Conservation (phyloP, 768 basidiomycete genomes). For the Amanita molliuscula region DNA sequence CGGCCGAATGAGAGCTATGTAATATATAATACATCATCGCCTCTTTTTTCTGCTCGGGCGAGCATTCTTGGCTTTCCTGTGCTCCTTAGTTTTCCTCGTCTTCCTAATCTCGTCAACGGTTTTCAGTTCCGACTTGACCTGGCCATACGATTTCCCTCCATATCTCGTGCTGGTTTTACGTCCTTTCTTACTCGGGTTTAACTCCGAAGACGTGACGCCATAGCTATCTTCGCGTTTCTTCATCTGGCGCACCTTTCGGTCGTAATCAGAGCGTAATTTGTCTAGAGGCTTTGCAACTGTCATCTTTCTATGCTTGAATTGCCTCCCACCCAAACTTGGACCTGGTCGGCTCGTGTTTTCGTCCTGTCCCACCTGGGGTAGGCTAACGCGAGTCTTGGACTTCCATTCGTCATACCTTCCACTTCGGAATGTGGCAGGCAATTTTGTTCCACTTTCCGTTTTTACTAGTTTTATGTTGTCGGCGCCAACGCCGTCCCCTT, state of each 20-base stretch:
- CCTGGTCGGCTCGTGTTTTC: constrained; percentile 36
- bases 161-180: constrained; percentile 37
- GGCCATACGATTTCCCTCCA: constrained; percentile 49
- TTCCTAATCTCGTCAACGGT: constrained; percentile 82
- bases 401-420: constrained; percentile 97
- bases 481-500: constrained; percentile 75
- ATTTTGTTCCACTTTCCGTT: constrained; percentile 83
- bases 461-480: constrained; percentile 92
- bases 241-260: constrained; percentile 54
- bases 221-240: constrained; percentile 42
- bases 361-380: constrained; percentile 78
- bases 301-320: constrained; percentile 66
- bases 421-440: constrained; percentile 88
- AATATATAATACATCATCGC: constrained; percentile 20
- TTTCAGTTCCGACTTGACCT: constrained; percentile 78
- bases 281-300: constrained; percentile 66
- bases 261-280: constrained; percentile 61
- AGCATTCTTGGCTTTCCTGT: constrained; percentile 72
- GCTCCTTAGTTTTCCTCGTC: constrained; percentile 52
- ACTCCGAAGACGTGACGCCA: constrained; percentile 14
- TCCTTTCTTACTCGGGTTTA: constrained; percentile 12
- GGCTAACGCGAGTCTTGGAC: constrained; percentile 54
- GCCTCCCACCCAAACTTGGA: constrained; percentile 40
- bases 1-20: constrained; percentile 20
- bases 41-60: constrained; percentile 46